phyloP scores from a whole-genome alignment of 2,329 filamentous ascomycete species.

The Boeremia lycopersici region DNA sequence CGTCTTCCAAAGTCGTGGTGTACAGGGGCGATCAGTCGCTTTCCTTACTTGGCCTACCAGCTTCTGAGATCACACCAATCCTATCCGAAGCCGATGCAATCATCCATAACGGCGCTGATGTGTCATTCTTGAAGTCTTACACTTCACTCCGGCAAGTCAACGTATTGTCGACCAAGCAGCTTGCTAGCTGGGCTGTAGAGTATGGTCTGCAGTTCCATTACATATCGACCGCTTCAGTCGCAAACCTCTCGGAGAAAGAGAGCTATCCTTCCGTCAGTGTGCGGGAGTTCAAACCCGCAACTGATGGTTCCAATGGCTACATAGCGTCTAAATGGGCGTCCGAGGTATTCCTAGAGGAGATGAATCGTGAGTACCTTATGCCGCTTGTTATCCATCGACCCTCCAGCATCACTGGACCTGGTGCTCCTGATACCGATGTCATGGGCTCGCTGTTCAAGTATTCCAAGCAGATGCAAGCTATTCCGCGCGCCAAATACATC shows the following conservation, averaged over 20 bases:
- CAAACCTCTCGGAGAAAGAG: too few species aligned
- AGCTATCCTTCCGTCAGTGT: too few species aligned
- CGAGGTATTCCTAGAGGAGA: not conserved
- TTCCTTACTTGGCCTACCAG: too few species aligned
- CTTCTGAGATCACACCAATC: too few species aligned
- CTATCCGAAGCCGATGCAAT: not conserved
- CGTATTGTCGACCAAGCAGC: not conserved
- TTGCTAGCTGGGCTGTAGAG: not conserved
- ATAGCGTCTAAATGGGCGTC: not conserved
- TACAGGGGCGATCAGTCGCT: not conserved
- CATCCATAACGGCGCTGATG: not conserved
- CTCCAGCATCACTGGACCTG: not conserved
- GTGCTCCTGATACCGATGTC: not conserved
- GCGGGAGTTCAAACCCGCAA: not conserved
- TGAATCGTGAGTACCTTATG: not conserved
- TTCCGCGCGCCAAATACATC: too few species aligned
- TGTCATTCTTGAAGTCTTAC: not conserved
- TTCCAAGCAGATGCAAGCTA: not conserved
- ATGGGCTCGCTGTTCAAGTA: not conserved
- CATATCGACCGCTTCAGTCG: not conserved
- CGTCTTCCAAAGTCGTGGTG: not conserved
- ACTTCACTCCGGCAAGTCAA: not conserved
- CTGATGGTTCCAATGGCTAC: not conserved
- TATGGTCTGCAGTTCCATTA: not conserved
- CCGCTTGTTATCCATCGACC: not conserved